phyloP scores from a whole-genome alignment of 352 stramenopile genomes.

The Pythium plurisporium region DNA sequence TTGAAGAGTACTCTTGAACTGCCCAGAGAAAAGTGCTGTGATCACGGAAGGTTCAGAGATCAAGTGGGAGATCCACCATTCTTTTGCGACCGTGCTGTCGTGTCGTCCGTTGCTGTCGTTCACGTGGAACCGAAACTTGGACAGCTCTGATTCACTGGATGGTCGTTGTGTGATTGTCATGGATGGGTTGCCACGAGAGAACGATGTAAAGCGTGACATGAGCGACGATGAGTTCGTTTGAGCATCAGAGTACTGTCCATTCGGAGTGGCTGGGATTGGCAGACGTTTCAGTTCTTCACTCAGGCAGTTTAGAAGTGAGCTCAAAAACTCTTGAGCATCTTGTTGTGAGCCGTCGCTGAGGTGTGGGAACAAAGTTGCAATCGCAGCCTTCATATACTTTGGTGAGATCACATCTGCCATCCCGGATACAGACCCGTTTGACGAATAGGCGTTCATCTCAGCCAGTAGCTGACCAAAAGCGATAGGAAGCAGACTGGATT shows the following conservation, averaged over 20 bases:
- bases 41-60: conserved; percentile 93
- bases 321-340: conserved; percentile 94
- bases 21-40: conserved; percentile 94
- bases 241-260: neutral
- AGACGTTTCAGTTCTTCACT: conserved; percentile 93
- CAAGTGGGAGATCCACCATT: conserved; percentile 97
- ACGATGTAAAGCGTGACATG: conserved; percentile 10
- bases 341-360: conserved; percentile 93
- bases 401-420: conserved; percentile 50
- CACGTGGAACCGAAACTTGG: conserved; percentile 51
- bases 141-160: neutral
- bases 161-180: neutral
- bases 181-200: neutral
- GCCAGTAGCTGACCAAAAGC: conserved; percentile 82
- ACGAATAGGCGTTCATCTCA: conserved; percentile 34
- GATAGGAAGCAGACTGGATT: conserved; percentile 41
- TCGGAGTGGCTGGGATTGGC: neutral
- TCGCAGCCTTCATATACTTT: conserved; percentile 60
- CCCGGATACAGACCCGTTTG: conserved; percentile 19
- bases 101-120: conserved; percentile 91
- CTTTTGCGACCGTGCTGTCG: conserved; percentile 92
- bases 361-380: conserved; percentile 76
- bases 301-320: conserved; percentile 89
- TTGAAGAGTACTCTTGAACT: conserved; percentile 93
- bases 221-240: conserved; percentile 3